phyloP scores from a whole-genome alignment of 495 filamentous ascomycete species.

The Penicillium goetzii region DNA sequence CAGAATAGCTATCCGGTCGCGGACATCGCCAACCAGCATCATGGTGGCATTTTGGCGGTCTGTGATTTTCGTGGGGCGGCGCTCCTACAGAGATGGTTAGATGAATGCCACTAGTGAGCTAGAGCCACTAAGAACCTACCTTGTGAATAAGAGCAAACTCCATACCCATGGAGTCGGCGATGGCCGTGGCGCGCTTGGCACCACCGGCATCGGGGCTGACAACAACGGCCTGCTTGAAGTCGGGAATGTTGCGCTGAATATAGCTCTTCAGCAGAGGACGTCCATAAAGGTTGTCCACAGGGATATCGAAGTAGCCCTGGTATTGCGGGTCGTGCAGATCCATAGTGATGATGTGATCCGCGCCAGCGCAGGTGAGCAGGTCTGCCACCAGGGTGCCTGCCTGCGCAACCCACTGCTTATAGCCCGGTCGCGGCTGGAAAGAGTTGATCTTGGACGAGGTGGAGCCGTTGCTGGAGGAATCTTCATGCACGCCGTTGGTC shows the following conservation, averaged over 20 bases:
- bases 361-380: conserved; percentile 90
- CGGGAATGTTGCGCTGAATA: conserved; percentile 84
- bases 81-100: conserved; percentile 66
- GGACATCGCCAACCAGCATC: conserved; percentile 95
- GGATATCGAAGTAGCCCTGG: conserved; percentile 98
- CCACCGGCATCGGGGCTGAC: conserved; percentile 96
- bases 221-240: conserved; percentile 85
- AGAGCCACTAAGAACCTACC: conserved; percentile 52
- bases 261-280: conserved; percentile 85
- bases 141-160: conserved; percentile 98
- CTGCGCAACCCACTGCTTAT: conserved; percentile 98
- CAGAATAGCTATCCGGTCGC: conserved; percentile 79
- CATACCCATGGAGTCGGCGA: conserved; percentile 90
- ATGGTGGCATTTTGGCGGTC: conserved; percentile 96
- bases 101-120: conserved; percentile 6
- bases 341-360: conserved; percentile 94
- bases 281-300: conserved; percentile 95
- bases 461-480: conserved; percentile 59
- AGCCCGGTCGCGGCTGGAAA: conserved; percentile 86
- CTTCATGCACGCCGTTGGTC: conserved; percentile 42
- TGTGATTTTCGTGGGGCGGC: conserved; percentile 89
- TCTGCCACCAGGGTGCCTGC: conserved; percentile 95
- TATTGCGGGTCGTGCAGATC: conserved; percentile 98
- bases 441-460: conserved; percentile 49
- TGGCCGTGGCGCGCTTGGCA: conserved; percentile 94